phyloP scores from a whole-genome alignment of 1,284 basidiomycete species.

The Ceratobasidium sp. region DNA sequence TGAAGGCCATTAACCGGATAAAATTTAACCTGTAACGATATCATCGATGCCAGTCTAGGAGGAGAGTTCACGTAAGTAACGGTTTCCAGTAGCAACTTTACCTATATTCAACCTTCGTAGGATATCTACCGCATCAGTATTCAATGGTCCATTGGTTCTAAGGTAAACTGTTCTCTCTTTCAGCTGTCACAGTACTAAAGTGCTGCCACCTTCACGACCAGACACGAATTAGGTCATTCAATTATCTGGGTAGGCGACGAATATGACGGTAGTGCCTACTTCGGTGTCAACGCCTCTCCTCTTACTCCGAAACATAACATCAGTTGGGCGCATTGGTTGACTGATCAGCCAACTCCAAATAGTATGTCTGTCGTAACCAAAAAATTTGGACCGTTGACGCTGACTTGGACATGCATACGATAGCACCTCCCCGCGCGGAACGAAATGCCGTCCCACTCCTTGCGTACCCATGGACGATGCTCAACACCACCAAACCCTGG shows the following conservation, averaged over 20 bases:
- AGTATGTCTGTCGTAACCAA: conserved; percentile 44
- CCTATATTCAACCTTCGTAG: conserved; percentile 50
- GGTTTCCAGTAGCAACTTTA: neutral
- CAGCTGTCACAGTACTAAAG: conserved; percentile 7
- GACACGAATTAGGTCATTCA: conserved; percentile 84
- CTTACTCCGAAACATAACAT: conserved; percentile 51
- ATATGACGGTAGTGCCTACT: conserved; percentile 84
- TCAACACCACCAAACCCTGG: conserved; percentile 68
- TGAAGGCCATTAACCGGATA: neutral
- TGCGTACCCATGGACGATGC: conserved; percentile 73
- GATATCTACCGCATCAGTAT: conserved; percentile 77
- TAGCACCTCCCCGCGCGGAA: conserved; percentile 57
- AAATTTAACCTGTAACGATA: neutral
- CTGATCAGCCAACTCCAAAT: conserved; percentile 48
- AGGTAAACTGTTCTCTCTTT: conserved; percentile 50
- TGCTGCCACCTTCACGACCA: conserved; percentile 15
- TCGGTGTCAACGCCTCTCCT: conserved; percentile 70
- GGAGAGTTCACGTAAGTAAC: conserved; percentile 77
- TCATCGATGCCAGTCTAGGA: conserved; percentile 62
- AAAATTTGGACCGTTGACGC: too few species aligned
- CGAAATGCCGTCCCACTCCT: conserved; percentile 79
- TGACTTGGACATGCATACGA: conserved; percentile 20
- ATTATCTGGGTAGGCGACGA: conserved; percentile 82
- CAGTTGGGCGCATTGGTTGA: conserved; percentile 77
- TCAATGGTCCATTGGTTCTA: conserved; percentile 78